phyloP scores from a whole-genome alignment of 1,139 yeast species.

The Magnusiomyces tetraspermus region DNA sequence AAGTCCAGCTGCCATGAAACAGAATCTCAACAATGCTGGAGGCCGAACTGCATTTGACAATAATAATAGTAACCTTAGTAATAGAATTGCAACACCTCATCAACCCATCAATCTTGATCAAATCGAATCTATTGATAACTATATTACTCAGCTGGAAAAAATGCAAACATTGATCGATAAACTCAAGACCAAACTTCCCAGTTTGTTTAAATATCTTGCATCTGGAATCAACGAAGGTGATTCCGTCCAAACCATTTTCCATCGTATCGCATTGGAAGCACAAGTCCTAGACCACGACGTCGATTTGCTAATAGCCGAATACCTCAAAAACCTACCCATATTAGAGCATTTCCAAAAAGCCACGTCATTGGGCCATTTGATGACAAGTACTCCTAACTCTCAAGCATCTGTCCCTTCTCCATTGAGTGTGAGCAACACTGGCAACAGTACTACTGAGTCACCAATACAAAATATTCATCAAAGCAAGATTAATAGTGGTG shows the following conservation, averaged over 20 bases:
- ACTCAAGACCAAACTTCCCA: neutral
- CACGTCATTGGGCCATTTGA: neutral
- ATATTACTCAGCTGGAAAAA: neutral
- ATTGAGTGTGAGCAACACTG: neutral
- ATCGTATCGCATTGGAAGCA: neutral
- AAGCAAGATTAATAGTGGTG: too few species aligned
- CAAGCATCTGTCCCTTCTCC: neutral
- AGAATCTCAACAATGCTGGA: too few species aligned
- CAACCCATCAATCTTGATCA: neutral
- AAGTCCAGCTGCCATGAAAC: too few species aligned
- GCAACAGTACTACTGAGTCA: too few species aligned
- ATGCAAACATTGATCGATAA: neutral
- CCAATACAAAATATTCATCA: too few species aligned
- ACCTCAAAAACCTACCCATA: neutral
- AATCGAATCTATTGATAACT: neutral
- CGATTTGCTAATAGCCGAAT: neutral
- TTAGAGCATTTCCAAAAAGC: neutral
- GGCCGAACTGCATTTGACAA: too few species aligned
- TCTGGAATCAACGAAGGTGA: neutral
- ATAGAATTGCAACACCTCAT: too few species aligned
- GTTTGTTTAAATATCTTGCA: neutral
- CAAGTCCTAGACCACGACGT: neutral
- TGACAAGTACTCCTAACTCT: neutral
- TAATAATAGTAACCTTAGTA: too few species aligned
- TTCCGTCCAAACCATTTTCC: neutral